These are phyloP conservation scores for Podospora australis DNA, from an alignment of 495 filamentous ascomycete genomes.

Conservation along the genomic window DNA sequence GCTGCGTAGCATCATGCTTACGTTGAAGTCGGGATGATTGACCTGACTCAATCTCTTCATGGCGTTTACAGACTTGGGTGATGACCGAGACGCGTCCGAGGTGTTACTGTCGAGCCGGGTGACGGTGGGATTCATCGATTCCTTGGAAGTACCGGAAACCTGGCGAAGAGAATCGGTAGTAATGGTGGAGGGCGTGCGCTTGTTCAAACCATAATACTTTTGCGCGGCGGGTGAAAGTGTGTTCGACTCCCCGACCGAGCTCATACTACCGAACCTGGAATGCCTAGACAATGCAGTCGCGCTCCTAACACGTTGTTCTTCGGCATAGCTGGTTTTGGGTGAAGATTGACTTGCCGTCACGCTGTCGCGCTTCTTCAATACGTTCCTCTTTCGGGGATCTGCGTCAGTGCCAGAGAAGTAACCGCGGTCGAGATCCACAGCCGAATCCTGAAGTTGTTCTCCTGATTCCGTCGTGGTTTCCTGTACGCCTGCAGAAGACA, in stretches of 20 bases:
- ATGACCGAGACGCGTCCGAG: conserved; percentile 48
- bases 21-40: conserved; percentile 45
- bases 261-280: conserved; percentile 72
- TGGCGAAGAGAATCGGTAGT: conserved; percentile 44
- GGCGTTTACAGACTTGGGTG: conserved; percentile 32
- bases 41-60: conserved; percentile 46
- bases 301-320: conserved; percentile 58
- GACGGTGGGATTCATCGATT: conserved; percentile 49
- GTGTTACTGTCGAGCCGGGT: conserved; percentile 58
- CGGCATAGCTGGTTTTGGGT: conserved; percentile 62
- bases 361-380: conserved; percentile 73
- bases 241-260: conserved; percentile 40
- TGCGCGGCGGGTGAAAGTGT: conserved; percentile 44
- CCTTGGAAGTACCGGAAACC: conserved; percentile 40
- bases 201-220: conserved; percentile 55
- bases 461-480: conserved; percentile 27
- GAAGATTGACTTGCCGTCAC: conserved; percentile 36
- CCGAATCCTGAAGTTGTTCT: conserved; percentile 31
- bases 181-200: conserved; percentile 44
- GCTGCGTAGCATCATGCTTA: conserved; percentile 32
- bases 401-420: conserved; percentile 90
- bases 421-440: conserved; percentile 71
- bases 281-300: conserved; percentile 59
- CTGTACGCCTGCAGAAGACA: conserved; percentile 43
- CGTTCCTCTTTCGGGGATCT: conserved; percentile 66